These are phyloP conservation scores for Aphanomyces astaci DNA, from an alignment of 352 stramenopile species.

Conservation along the genomic window DNA sequence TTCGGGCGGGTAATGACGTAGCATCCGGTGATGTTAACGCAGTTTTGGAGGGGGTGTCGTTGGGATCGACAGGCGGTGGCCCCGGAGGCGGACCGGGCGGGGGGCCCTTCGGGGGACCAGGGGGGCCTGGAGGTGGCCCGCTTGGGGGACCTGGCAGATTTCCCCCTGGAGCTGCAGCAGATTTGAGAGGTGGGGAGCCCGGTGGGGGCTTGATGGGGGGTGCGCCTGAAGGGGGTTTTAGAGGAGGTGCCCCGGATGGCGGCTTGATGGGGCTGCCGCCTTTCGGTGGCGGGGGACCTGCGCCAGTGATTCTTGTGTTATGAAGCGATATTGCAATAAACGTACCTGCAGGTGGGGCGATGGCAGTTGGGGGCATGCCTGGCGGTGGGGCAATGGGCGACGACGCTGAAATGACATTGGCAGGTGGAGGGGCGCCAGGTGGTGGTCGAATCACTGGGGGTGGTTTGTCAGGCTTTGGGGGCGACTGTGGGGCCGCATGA, in stretches of 20 bases:
- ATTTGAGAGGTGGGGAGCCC: conserved; percentile 21
- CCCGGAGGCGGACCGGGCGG: conserved; percentile 33
- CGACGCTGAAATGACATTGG: conserved; percentile 6
- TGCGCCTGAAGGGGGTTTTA: conserved; percentile 25
- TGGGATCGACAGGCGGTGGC: conserved; percentile 34
- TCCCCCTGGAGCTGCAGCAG: conserved; percentile 17
- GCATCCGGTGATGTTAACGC: background rate
- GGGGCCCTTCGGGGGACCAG: conserved; percentile 8
- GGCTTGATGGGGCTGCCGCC: conserved; percentile 11
- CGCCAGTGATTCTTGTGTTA: background rate
- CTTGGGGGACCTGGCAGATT: conserved; percentile 22
- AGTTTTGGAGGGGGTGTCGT: conserved; percentile 17
- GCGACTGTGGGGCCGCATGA: background rate
- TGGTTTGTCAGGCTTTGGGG: background rate
- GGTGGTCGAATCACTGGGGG: conserved; percentile 28
- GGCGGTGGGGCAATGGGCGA: conserved; percentile 12
- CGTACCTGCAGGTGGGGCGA: background rate
- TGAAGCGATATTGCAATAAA: background rate
- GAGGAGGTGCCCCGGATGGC: conserved; percentile 22
- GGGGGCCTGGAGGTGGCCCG: conserved; percentile 33
- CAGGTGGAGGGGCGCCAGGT: conserved; percentile 26
- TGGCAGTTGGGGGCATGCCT: conserved; percentile 7
- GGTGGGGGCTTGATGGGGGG: conserved; percentile 23
- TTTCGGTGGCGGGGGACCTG: background rate
- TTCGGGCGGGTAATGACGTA: conserved; percentile 32